A percentile compares a stretch with the other conserved stretches of the same genome.
phyloP scores from a whole-genome alignment of 116 monocot species.

The Phalaenopsis hybrid region DNA sequence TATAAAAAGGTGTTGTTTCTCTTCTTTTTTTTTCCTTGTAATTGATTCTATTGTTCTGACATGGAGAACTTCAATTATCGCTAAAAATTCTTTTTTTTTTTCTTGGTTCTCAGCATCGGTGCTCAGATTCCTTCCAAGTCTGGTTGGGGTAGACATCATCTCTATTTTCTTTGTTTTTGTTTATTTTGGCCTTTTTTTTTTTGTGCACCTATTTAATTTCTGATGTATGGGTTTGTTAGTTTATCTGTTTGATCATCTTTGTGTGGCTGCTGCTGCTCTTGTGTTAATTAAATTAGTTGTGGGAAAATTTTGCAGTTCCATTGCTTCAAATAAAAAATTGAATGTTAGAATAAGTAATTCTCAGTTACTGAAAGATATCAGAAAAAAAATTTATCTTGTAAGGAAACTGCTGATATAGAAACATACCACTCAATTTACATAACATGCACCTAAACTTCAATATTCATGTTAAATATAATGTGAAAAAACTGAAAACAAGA shows the following conservation, averaged over 20 bases:
- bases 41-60: not conserved
- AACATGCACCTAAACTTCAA: too few species aligned
- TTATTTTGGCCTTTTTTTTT: not conserved
- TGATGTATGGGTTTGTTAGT: not conserved
- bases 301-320: not conserved
- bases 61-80: not conserved
- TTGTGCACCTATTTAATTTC: not conserved
- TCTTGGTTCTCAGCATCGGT: constrained; percentile 51
- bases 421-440: too few species aligned
- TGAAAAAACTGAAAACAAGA: too few species aligned
- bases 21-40: not conserved
- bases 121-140: constrained; percentile 32
- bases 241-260: not conserved
- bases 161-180: not conserved
- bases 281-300: too few species aligned
- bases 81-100: too few species aligned
- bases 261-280: not conserved
- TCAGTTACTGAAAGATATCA: not conserved
- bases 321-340: not conserved
- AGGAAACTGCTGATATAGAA: too few species aligned
- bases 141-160: constrained; percentile 18
- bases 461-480: too few species aligned
- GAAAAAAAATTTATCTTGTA: too few species aligned
- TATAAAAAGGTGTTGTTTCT: constrained; percentile 39
- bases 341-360: not conserved